Evolutionary conservation across 441 rosid genomes (phyloP), one percentile per base, ranked within the genome.

Genomic region (Jatropha multifida): DNA sequence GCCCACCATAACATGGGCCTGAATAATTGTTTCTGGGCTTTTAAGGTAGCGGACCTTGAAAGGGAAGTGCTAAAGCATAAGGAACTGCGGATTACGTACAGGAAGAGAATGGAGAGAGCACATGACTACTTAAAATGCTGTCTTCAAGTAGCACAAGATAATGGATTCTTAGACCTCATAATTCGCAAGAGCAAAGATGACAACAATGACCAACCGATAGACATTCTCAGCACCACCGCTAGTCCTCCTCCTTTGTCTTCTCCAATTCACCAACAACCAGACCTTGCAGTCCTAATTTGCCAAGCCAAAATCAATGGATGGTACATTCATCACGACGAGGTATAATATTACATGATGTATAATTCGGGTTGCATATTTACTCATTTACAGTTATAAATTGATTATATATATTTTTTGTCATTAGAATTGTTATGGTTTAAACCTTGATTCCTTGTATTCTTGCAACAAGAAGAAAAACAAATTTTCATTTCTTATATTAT

Each of bases 81-180:
- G 52, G 89, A 86, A 69, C 75, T 80, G 0, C 42, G 83, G 77
- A 72, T 73, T 12, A 64, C 81, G 81, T 82, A 79, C 82, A 82
- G 76, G 58, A 84, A 78, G 83, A 83, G 84, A 27, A 48, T 83
- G 83, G 91, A 85, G 74, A 85, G 89, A 49, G 79, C 89, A 27
- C 89, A 85, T 63, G 88, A 88, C 32, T 85, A 84, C 66, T 82
- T 88, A 18, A 82, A 82, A 66, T 75, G 81, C 68, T 88, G 94
- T 76, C 92, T 90, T 69, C 92, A 88, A 76, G 81, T 79, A 26
- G 92, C 94, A n/a, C 86, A 90, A 64, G 88, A 83, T 9, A 81
- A 81, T 62, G 90, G 90, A 20, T 79, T 90, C 76, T 61, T 87
- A 80, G 83, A 83, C 78, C 85, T 80, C 27, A 83, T 87, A 63